Evolutionary conservation across 2,329 filamentous ascomycete species (phyloP).

Genomic region (Lasiodiplodia theobromae): DNA sequence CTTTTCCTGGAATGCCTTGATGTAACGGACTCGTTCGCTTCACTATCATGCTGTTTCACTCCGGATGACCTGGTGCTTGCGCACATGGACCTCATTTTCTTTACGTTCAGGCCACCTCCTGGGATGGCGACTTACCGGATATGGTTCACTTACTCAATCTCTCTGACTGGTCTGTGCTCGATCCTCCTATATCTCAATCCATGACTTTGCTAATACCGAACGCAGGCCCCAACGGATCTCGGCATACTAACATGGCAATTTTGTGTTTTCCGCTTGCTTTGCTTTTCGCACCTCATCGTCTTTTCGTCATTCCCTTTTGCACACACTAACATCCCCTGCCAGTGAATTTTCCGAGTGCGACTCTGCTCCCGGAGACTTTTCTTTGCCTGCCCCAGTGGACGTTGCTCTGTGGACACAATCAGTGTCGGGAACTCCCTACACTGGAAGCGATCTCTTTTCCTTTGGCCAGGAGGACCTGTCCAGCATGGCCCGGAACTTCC

Average conservation of each 20-base stretch:
- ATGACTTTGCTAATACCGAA: background rate
- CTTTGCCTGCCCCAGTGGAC: conserved; percentile 43
- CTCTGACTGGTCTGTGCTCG: conserved; percentile 21
- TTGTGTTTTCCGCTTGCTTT: conserved; percentile 31
- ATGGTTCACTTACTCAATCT: background rate
- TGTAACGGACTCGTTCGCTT: background rate
- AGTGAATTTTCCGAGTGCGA: conserved; percentile 50
- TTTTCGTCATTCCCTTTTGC: conserved; percentile 10
- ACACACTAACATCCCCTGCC: conserved; percentile 45
- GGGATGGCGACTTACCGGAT: background rate
- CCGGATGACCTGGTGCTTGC: background rate
- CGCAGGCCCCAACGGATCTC: background rate
- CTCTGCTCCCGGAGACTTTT: conserved; percentile 39
- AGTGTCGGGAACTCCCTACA: conserved; percentile 43
- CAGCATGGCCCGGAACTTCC: conserved; percentile 42
- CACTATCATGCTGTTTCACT: background rate
- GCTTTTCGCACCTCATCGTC: conserved; percentile 32
- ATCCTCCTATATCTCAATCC: background rate
- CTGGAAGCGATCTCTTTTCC: conserved; percentile 44
- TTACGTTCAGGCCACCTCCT: background rate
- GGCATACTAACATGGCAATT: conserved; percentile 46
- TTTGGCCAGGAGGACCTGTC: conserved; percentile 41
- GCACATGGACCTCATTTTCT: background rate
- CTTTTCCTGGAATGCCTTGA: background rate
- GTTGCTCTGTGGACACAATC: conserved; percentile 52